phyloP scores from a whole-genome alignment of 495 filamentous ascomycete species.

The Lichenothelia convexa region DNA sequence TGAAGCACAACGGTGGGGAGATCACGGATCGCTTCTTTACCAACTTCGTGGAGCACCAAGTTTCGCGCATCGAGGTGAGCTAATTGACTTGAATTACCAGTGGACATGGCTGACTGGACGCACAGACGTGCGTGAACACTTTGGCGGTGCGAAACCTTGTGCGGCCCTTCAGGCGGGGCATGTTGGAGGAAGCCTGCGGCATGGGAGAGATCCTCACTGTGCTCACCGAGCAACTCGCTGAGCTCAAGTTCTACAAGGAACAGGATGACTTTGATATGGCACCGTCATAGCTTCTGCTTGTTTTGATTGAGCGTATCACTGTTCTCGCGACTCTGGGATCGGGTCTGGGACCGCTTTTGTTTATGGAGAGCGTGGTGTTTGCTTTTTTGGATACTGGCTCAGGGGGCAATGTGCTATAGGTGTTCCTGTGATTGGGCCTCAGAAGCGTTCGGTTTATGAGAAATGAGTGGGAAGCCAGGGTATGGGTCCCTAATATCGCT shows the following conservation, averaged over 20 bases:
- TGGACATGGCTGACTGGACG: not conserved
- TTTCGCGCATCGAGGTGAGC: slow-evolving; percentile 84
- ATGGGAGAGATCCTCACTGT: slow-evolving; percentile 22
- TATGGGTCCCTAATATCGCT: too few species aligned
- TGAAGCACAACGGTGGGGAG: slow-evolving; percentile 69
- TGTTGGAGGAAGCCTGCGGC: slow-evolving; percentile 21
- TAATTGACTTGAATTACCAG: too few species aligned
- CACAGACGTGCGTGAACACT: slow-evolving; percentile 23
- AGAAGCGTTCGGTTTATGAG: too few species aligned
- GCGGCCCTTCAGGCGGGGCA: slow-evolving; percentile 17
- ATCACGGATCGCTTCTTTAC: slow-evolving; percentile 70
- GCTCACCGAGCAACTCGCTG: slow-evolving; percentile 15
- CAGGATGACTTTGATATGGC: slow-evolving; percentile 12
- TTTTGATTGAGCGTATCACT: too few species aligned
- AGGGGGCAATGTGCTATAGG: too few species aligned
- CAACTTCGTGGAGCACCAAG: slow-evolving; percentile 81
- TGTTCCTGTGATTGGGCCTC: too few species aligned
- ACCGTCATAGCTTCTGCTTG: slow-evolving; percentile 3
- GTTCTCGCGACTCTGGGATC: too few species aligned
- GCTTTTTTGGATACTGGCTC: too few species aligned
- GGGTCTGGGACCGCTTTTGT: too few species aligned
- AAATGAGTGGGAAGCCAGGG: too few species aligned
- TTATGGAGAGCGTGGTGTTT: too few species aligned
- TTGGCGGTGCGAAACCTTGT: slow-evolving; percentile 25
- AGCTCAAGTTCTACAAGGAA: slow-evolving; percentile 16